Evolutionary conservation across 805 yeast species (phyloP), one percentile per base, ranked within the genome.

Genomic region (Yarrowia yakushimensis): DNA sequence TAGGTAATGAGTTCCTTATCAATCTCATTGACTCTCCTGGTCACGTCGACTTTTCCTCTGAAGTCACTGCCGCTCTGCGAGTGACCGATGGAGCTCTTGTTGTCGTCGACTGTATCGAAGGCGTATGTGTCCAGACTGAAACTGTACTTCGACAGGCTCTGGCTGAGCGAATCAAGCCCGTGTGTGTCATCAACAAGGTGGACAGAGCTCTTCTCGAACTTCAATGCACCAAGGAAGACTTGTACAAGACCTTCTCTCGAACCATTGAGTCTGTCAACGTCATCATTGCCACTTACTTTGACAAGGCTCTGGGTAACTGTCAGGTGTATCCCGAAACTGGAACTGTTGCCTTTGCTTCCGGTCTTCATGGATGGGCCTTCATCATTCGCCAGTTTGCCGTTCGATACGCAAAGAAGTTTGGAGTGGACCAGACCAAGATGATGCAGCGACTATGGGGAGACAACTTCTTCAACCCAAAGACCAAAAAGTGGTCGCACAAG

Each of bases 281-380:
- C 77, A 88, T 94, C 78, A 90, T 93, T 78, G 84, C 98, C 70
- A 93, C 98, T 73, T 93, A 93, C 83, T 82, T 85, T 74, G 99
- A 93, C 79, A 82, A 84, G 80, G 79, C 83, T 68, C 80, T 93
- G 69, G 99, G 99, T 83, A 98, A 94, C 76, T 87, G 84, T 74
- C 98, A 93, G 84, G 98, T 93, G 69, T 93, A 87, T 96, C 99
- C 99, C 81, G 96, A 93, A 79, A 81, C 81, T 78, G 99, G 99
- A 83, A 93, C 98, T 79, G 97, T 93, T 77, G 99, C 99, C 73
- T 93, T 93, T 82, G 97, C 97, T 85, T 94, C 98, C 79, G 99
- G 98, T 88, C 85, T 93, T 77, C 99, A 93, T 86, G 99, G 99
- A 81, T 93, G 99, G 99, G 98, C 97, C 78, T 93, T 93, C 91